Percentiles rank a stretch among this genome's conserved stretches.
Evolutionary conservation across 2,329 filamentous ascomycete species (phyloP).

Genomic region (Fusarium sp.): DNA sequence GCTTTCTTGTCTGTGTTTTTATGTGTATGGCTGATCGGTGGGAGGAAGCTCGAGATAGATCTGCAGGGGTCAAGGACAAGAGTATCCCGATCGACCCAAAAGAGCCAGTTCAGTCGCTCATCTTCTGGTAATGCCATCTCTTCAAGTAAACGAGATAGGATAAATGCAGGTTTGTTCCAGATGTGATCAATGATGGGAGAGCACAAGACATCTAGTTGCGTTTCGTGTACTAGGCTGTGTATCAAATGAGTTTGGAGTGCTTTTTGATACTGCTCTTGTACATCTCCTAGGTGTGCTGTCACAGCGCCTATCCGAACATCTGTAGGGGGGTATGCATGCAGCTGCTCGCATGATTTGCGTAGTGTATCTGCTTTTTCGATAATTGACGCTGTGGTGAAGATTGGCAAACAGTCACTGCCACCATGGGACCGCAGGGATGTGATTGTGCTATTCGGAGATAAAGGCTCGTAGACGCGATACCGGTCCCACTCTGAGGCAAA

Average conservation of each 20-base stretch:
- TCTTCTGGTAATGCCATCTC: background rate
- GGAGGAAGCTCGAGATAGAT: slow-evolving; percentile 3
- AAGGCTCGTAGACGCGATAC: background rate
- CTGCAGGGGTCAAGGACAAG: slow-evolving; percentile 4
- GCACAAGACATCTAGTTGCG: background rate
- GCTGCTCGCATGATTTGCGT: background rate
- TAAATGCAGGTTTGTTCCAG: slow-evolving; percentile 13
- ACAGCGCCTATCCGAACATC: background rate
- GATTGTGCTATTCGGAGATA: background rate
- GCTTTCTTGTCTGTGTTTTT: background rate
- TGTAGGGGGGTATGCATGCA: background rate
- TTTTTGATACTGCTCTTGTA: background rate
- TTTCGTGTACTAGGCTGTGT: background rate
- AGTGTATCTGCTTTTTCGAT: background rate
- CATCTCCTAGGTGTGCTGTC: background rate
- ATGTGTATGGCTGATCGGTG: background rate
- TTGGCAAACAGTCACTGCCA: background rate
- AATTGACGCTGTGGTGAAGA: background rate
- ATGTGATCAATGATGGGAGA: background rate
- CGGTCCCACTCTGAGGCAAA: background rate
- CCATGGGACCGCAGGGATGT: background rate
- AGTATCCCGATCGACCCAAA: slow-evolving; percentile 1
- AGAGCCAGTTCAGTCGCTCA: slow-evolving; percentile 1
- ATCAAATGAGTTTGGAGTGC: background rate
- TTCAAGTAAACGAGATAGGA: background rate